Percentiles rank a stretch among this genome's conserved stretches.
phyloP scores from a whole-genome alignment of 352 stramenopile genomes.

The Phytophthora aleatoria region DNA sequence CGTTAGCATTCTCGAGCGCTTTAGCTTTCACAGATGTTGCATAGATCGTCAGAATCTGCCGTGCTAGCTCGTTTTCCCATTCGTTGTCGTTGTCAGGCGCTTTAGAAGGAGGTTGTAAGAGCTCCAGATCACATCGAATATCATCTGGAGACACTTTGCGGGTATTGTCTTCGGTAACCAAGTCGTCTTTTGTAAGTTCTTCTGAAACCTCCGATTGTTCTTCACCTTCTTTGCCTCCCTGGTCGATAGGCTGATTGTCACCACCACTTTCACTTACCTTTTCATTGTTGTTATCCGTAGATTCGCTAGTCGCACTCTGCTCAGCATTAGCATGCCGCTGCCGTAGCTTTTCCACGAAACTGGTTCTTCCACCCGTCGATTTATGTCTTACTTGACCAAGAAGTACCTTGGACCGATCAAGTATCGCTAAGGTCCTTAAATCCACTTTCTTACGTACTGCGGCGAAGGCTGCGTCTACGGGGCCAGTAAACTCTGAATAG shows the following conservation, averaged over 20 bases:
- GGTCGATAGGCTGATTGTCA: background rate
- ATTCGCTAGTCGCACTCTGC: background rate
- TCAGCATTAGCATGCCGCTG: conserved; percentile 15
- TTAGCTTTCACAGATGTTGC: conserved; percentile 75
- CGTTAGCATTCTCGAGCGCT: conserved; percentile 25
- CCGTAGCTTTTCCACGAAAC: conserved; percentile 44
- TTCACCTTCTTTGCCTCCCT: background rate
- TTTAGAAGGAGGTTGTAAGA: conserved; percentile 55
- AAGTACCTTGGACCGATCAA: conserved; percentile 54
- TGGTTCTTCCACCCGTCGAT: conserved; percentile 10
- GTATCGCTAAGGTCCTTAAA: conserved; percentile 55
- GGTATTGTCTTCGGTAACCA: background rate
- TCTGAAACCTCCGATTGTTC: background rate
- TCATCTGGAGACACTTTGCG: conserved; percentile 7
- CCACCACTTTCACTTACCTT: conserved; percentile 1
- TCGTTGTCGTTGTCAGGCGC: conserved; percentile 67
- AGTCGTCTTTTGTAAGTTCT: background rate
- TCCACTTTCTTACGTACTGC: conserved; percentile 51
- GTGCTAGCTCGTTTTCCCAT: conserved; percentile 92
- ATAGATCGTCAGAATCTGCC: conserved; percentile 91
- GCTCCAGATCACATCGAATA: conserved; percentile 53
- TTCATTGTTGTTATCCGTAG: background rate
- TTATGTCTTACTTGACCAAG: conserved; percentile 35
- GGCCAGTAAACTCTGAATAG: conserved; percentile 19
- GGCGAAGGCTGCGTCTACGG: conserved; percentile 43